Percentiles rank a stretch among this genome's conserved stretches.
Conservation (phyloP, 129 eudicot genomes). For the Gnaphalium uliginosum region DNA sequence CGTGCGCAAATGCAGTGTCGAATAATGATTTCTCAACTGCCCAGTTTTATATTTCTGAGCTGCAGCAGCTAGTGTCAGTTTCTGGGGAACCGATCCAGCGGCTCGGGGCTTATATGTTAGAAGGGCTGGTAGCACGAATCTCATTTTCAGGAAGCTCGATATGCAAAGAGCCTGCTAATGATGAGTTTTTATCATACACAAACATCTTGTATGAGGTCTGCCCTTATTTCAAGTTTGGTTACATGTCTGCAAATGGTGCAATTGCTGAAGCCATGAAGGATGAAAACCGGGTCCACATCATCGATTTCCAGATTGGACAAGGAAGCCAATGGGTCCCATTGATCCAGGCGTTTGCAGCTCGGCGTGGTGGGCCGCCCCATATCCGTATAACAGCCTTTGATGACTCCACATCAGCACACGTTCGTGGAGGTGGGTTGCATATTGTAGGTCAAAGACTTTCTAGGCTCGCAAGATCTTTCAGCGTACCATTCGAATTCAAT, state of each 20-base stretch:
- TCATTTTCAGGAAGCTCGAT: conserved; percentile 58
- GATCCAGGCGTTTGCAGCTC: conserved; percentile 70
- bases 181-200: conserved; percentile 60
- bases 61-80: conserved; percentile 73
- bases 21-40: conserved; percentile 51
- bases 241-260: conserved; percentile 90
- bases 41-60: conserved; percentile 52
- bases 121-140: conserved; percentile 74
- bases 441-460: conserved; percentile 64
- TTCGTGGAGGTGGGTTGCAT: conserved; percentile 64
- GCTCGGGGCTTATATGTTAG: conserved; percentile 80
- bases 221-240: conserved; percentile 79
- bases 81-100: conserved; percentile 80
- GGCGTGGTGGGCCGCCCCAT: conserved; percentile 81
- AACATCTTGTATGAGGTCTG: conserved; percentile 68
- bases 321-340: conserved; percentile 90
- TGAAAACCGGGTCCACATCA: conserved; percentile 64
- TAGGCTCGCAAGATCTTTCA: conserved; percentile 54
- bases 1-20: conserved; percentile 64
- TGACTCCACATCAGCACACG: conserved; percentile 58
- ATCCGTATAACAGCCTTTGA: conserved; percentile 77
- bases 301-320: conserved; percentile 71
- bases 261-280: conserved; percentile 81
- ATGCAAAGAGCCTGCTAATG: conserved; percentile 53
- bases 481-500: conserved; percentile 69